Evolutionary conservation across 2,329 filamentous ascomycete species (phyloP).

Genomic region (Drechmeria coniospora): DNA sequence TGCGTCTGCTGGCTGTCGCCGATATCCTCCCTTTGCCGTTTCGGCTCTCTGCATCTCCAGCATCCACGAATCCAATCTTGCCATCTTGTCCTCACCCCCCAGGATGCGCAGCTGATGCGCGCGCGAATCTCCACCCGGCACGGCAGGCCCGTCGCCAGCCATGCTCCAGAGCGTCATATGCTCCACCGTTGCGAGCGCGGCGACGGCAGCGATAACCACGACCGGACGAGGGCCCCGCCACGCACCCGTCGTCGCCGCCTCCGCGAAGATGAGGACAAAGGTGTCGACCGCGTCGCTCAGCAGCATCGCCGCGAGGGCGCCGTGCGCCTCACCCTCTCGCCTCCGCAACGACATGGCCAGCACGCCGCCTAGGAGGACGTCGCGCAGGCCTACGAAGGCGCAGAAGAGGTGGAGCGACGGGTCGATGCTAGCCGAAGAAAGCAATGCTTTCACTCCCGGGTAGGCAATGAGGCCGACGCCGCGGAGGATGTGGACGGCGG

Average conservation of each 20-base stretch:
- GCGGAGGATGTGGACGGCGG: slow-evolving; percentile 12
- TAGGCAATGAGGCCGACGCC: slow-evolving; percentile 14
- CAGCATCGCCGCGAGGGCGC: slow-evolving; percentile 15
- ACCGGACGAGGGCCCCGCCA: no score
- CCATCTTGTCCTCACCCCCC: slow-evolving; percentile 13
- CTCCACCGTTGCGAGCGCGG: slow-evolving; percentile 15
- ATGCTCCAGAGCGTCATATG: slow-evolving; percentile 19
- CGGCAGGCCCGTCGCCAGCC: slow-evolving; percentile 11
- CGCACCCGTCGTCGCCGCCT: no score
- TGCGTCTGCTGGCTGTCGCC: no score
- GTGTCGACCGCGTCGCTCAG: slow-evolving; percentile 19
- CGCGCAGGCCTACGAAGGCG: slow-evolving; percentile 16
- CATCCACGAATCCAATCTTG: no score
- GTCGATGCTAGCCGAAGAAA: no score
- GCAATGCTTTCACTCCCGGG: no score
- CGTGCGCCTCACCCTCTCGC: slow-evolving; percentile 10
- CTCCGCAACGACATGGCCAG: slow-evolving; percentile 11
- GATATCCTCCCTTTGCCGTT: no score
- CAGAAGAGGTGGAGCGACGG: slow-evolving; percentile 11
- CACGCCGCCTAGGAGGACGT: slow-evolving; percentile 15
- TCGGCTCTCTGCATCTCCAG: no score
- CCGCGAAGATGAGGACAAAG: slow-evolving; percentile 18
- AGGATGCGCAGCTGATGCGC: slow-evolving; percentile 8
- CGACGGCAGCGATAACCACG: slow-evolving; percentile 13
- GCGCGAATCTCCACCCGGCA: slow-evolving; percentile 2